These are phyloP conservation scores for Fistulinella cinereoalba DNA, from an alignment of 1,284 basidiomycete species.

Conservation along the genomic window DNA sequence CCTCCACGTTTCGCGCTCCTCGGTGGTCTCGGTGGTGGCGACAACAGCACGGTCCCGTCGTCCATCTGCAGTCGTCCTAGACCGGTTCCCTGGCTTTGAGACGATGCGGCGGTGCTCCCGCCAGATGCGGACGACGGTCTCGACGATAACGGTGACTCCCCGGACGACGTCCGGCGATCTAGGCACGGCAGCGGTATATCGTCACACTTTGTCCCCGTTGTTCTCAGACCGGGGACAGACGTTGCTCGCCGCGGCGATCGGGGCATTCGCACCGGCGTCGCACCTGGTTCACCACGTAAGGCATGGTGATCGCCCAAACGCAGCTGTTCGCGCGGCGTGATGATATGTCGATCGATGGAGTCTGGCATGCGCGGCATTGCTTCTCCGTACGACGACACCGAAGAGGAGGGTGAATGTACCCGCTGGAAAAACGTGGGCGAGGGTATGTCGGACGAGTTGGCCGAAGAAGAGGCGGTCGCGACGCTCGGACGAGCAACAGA, in stretches of 20 bases:
- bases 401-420: slow-evolving; percentile 49
- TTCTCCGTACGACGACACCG: slow-evolving; percentile 55
- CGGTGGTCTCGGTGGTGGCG: slow-evolving; percentile 24
- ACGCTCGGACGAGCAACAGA: slow-evolving; percentile 36
- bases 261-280: neutral
- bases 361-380: slow-evolving; percentile 40
- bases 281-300: neutral
- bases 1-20: slow-evolving; percentile 4
- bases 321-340: slow-evolving; percentile 50
- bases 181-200: slow-evolving; percentile 7
- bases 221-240: slow-evolving; percentile 18
- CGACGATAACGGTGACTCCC: slow-evolving; percentile 11
- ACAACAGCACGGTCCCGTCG: slow-evolving; percentile 27
- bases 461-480: slow-evolving; percentile 52
- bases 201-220: slow-evolving; percentile 8
- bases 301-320: slow-evolving; percentile 28
- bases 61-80: slow-evolving; percentile 5
- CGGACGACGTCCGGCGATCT: slow-evolving; percentile 4
- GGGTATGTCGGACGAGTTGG: slow-evolving; percentile 53
- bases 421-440: slow-evolving; percentile 51
- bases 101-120: slow-evolving; percentile 10
- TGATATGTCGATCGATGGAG: slow-evolving; percentile 42
- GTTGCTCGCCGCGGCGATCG: slow-evolving; percentile 17
- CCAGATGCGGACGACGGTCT: slow-evolving; percentile 5
- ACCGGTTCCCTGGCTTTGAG: slow-evolving; percentile 3